A percentile compares a stretch with the other conserved stretches of the same genome.
Evolutionary conservation across 169 alveolate species (phyloP).

Genomic region (Plasmodium yoelii): DNA sequence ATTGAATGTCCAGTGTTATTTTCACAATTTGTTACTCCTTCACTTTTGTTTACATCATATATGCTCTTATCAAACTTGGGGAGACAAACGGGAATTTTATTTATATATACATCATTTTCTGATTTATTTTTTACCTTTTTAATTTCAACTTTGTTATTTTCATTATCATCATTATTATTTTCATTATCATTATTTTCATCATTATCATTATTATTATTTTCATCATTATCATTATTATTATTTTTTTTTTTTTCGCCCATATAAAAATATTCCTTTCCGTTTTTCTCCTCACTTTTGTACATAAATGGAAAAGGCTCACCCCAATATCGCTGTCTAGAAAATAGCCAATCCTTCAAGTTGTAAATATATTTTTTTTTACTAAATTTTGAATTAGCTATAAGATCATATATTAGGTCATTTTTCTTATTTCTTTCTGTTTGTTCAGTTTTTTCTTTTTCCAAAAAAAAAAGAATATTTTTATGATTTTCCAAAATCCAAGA

Average conservation of each 20-base stretch:
- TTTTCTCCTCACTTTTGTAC: slow-evolving; percentile 36
- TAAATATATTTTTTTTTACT: slow-evolving; percentile 70
- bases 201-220: too few species aligned
- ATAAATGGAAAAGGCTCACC: slow-evolving; percentile 95
- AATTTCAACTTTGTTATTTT: slow-evolving; percentile 4
- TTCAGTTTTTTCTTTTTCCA: slow-evolving; percentile 25
- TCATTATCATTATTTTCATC: too few species aligned
- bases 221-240: too few species aligned
- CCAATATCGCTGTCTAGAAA: slow-evolving; percentile 94
- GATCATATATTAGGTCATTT: background rate
- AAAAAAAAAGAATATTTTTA: slow-evolving; percentile 1
- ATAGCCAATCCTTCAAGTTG: slow-evolving; percentile 92
- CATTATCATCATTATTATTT: too few species aligned
- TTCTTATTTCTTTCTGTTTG: slow-evolving; percentile 12
- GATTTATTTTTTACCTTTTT: slow-evolving; percentile 67
- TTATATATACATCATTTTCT: slow-evolving; percentile 20
- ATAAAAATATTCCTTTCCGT: slow-evolving; percentile 58
- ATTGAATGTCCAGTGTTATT: slow-evolving; percentile 16
- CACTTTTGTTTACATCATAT: slow-evolving; percentile 22
- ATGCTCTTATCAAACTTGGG: slow-evolving; percentile 50
- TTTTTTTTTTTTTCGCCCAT: background rate
- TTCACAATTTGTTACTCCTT: too few species aligned
- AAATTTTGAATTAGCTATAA: slow-evolving; percentile 26
- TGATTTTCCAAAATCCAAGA: slow-evolving; percentile 58
- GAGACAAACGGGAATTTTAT: slow-evolving; percentile 73